Conservation (phyloP, 805 yeast genomes). For the Kuraishia hungarica region DNA sequence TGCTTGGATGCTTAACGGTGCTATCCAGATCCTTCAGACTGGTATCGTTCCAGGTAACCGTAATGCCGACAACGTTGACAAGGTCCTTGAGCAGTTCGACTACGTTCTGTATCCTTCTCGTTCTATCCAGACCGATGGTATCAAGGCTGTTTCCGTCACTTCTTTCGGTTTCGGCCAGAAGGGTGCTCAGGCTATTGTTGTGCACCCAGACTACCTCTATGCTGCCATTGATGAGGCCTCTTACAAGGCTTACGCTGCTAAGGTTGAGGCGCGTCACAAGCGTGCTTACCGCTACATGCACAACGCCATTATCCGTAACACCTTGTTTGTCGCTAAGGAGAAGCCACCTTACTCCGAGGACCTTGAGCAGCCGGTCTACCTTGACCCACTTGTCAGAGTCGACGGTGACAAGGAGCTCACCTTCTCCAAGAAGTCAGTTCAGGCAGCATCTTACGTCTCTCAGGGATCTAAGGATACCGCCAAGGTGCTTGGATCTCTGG, state of each 20-base stretch:
- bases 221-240: constrained; percentile 68
- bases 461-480: constrained; percentile 51
- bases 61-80: constrained; percentile 95
- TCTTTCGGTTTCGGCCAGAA: constrained; percentile 99
- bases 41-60: constrained; percentile 98
- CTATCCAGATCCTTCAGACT: constrained; percentile 80
- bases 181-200: constrained; percentile 92
- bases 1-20: constrained; percentile 99
- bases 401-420: constrained; percentile 30
- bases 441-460: constrained; percentile 36
- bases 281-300: constrained; percentile 92
- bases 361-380: constrained; percentile 81
- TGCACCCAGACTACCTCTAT: constrained; percentile 89
- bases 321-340: constrained; percentile 88
- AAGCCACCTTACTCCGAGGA: constrained; percentile 89
- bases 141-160: constrained; percentile 94
- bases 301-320: constrained; percentile 84
- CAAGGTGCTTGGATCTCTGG: constrained; percentile 46
- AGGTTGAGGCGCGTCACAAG: constrained; percentile 77
- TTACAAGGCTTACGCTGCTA: constrained; percentile 62
- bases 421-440: constrained; percentile 44
- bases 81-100: constrained; percentile 71
- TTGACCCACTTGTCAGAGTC: constrained; percentile 91
- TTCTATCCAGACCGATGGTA: constrained; percentile 89
- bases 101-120: constrained; percentile 92